Evolutionary conservation across 352 stramenopile genomes (phyloP).

Genomic region (Elongisporangium undulatum): DNA sequence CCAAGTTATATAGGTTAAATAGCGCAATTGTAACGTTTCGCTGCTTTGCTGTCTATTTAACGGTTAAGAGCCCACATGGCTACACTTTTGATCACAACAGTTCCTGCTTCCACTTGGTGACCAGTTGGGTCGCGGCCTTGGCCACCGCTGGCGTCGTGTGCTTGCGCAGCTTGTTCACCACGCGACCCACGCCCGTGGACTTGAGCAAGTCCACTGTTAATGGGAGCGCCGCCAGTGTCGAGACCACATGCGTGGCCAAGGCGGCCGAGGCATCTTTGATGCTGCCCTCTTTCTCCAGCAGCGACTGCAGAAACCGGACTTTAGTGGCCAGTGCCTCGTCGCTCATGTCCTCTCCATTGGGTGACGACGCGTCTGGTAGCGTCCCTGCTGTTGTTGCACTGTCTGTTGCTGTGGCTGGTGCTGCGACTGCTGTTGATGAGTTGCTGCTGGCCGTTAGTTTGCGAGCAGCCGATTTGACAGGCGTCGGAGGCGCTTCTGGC

Average conservation of each 20-base stretch:
- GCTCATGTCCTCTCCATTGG: conserved; percentile 1
- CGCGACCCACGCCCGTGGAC: conserved; percentile 67
- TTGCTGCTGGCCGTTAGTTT: background rate
- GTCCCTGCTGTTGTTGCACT: conserved; percentile 10
- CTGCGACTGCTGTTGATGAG: background rate
- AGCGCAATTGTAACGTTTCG: background rate
- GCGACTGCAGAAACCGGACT: conserved; percentile 60
- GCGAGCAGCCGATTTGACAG: background rate
- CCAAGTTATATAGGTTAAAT: background rate
- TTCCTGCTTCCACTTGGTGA: conserved; percentile 86
- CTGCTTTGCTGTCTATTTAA: background rate
- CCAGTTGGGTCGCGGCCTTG: conserved; percentile 58
- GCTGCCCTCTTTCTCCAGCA: conserved; percentile 72
- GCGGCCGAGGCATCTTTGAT: conserved; percentile 69
- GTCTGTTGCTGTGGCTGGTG: background rate
- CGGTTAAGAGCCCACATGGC: background rate
- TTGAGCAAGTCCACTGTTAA: conserved; percentile 86
- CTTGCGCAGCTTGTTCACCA: conserved; percentile 87
- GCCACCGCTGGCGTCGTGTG: conserved; percentile 57
- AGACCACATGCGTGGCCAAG: conserved; percentile 67
- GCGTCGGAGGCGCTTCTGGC: background rate
- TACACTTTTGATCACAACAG: conserved; percentile 34
- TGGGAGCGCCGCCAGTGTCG: conserved; percentile 53
- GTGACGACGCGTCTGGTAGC: background rate
- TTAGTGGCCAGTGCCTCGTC: conserved; percentile 61